These are phyloP conservation scores for Eucalyptus marginata DNA, from an alignment of 345 rosid species.

Conservation along the genomic window DNA sequence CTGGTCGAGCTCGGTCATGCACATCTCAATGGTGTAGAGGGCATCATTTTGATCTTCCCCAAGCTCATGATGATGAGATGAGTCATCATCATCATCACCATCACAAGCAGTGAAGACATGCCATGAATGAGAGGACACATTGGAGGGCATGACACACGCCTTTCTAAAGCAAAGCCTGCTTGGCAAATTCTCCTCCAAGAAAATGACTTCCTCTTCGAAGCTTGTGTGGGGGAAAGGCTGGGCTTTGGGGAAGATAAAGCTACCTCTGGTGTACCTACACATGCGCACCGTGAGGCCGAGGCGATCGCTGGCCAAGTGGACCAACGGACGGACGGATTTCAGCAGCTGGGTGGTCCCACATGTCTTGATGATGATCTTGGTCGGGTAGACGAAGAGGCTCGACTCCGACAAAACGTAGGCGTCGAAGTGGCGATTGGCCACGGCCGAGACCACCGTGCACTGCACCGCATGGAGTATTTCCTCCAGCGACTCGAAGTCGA, in stretches of 20 bases:
- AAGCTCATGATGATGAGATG: background rate
- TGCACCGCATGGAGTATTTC: slow-evolving; percentile 58
- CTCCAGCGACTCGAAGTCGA: slow-evolving; percentile 59
- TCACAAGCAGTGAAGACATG: slow-evolving; percentile 66
- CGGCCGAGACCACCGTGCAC: slow-evolving; percentile 91
- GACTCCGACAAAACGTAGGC: slow-evolving; percentile 93
- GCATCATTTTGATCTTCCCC: background rate
- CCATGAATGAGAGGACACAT: slow-evolving; percentile 53
- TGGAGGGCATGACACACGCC: slow-evolving; percentile 75
- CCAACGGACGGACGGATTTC: slow-evolving; percentile 77
- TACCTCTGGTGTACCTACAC: slow-evolving; percentile 77
- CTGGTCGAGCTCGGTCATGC: slow-evolving; percentile 86
- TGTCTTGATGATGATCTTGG: slow-evolving; percentile 86
- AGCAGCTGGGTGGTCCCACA: slow-evolving; percentile 94
- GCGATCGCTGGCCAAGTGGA: slow-evolving; percentile 31
- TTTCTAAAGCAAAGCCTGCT: slow-evolving; percentile 40
- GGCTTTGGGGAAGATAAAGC: slow-evolving; percentile 73
- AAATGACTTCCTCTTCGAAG: slow-evolving; percentile 67
- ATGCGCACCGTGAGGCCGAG: slow-evolving; percentile 47
- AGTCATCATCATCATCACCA: slow-evolving; percentile 1
- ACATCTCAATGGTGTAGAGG: slow-evolving; percentile 54
- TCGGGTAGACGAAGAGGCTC: slow-evolving; percentile 84
- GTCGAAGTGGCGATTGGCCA: slow-evolving; percentile 68
- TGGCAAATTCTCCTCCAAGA: slow-evolving; percentile 54
- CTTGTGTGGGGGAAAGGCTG: slow-evolving; percentile 85